A percentile compares a stretch with the other conserved stretches of the same genome.
Conservation (phyloP, 2,329 filamentous ascomycete genomes). For the Lasiodiplodia sp. region DNA sequence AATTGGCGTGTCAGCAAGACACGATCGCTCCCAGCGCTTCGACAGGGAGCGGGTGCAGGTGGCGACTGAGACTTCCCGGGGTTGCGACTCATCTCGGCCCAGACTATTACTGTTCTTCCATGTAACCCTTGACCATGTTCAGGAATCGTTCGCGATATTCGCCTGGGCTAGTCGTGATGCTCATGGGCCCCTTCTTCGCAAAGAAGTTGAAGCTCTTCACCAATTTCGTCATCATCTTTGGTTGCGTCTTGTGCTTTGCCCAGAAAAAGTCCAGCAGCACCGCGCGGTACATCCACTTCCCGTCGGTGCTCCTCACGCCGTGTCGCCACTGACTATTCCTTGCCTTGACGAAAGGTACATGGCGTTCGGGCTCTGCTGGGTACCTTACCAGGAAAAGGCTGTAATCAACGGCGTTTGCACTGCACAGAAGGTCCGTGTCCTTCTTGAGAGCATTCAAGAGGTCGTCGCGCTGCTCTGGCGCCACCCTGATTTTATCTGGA, state of each 20-base stretch:
- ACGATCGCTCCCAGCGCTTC: not conserved
- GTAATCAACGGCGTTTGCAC: constrained; percentile 75
- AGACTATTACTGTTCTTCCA: constrained; percentile 36
- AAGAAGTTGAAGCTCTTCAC: constrained; percentile 70
- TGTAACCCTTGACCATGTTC: constrained; percentile 56
- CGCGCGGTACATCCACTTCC: constrained; percentile 71
- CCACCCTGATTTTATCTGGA: constrained; percentile 68
- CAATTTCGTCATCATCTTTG: constrained; percentile 70
- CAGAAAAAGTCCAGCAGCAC: constrained; percentile 80
- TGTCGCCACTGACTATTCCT: constrained; percentile 62
- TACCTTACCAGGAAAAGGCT: constrained; percentile 74
- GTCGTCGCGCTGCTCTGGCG: constrained; percentile 60
- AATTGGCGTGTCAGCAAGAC: not conserved
- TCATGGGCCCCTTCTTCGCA: constrained; percentile 73
- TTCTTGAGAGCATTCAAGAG: constrained; percentile 63
- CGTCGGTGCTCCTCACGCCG: constrained; percentile 67
- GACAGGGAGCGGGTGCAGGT: constrained; percentile 11
- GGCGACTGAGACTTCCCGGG: not conserved
- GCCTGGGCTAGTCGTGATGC: constrained; percentile 71
- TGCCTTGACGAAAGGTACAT: constrained; percentile 41
- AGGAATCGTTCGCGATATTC: constrained; percentile 71
- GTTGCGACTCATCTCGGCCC: not conserved
- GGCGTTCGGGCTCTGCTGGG: constrained; percentile 42
- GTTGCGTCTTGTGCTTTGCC: constrained; percentile 74
- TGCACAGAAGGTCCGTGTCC: constrained; percentile 70